phyloP scores from a whole-genome alignment of 1,139 yeast genomes.

The Arxiozyma bovina region DNA sequence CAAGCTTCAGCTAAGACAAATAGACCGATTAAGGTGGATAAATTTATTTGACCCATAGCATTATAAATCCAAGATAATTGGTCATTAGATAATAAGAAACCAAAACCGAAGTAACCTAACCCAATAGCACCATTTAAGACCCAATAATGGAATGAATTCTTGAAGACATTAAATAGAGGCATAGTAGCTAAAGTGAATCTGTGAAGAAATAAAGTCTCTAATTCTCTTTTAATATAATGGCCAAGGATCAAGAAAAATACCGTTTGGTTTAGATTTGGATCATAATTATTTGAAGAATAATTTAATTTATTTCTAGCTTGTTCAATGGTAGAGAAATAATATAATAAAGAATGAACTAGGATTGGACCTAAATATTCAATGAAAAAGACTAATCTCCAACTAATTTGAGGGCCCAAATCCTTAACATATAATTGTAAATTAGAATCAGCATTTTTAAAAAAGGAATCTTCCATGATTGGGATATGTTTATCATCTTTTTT shows the following conservation, averaged over 20 bases:
- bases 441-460: constrained; percentile 31
- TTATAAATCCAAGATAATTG: constrained; percentile 14
- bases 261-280: constrained; percentile 20
- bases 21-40: constrained; percentile 33
- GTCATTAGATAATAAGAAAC: constrained; percentile 33
- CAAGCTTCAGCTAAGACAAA: constrained; percentile 66
- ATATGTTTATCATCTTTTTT: constrained; percentile 25
- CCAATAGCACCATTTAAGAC: constrained; percentile 68
- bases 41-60: constrained; percentile 14
- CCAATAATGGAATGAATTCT: constrained; percentile 91
- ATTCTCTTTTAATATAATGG: constrained; percentile 82
- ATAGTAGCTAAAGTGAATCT: constrained; percentile 79
- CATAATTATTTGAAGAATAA: constrained; percentile 9
- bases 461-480: constrained; percentile 19
- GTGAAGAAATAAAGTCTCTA: constrained; percentile 78
- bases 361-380: constrained; percentile 88
- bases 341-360: constrained; percentile 65
- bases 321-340: constrained; percentile 26
- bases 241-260: constrained; percentile 43
- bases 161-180: constrained; percentile 82
- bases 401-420: constrained; percentile 88
- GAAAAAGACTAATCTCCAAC: constrained; percentile 81
- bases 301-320: constrained; percentile 11
- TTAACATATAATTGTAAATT: constrained; percentile 46
- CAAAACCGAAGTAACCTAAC: constrained; percentile 63